A percentile compares a stretch with the other conserved stretches of the same genome.
Evolutionary conservation across 2,329 filamentous ascomycete genomes (phyloP).

Genomic region (Botryotinia calthae): DNA sequence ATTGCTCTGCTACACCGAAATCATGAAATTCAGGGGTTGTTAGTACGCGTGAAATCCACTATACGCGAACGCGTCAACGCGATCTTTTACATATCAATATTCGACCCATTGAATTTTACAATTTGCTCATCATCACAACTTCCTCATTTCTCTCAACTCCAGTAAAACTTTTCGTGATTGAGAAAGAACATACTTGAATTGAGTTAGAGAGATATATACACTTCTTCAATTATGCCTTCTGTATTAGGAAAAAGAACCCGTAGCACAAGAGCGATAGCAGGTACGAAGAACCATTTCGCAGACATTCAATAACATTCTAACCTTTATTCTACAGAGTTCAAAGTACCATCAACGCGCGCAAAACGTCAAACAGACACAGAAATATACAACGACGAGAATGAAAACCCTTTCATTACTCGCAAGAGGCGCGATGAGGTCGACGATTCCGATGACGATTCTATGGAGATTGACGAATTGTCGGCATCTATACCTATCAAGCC

Average conservation of each 20-base stretch:
- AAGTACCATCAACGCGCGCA: constrained; percentile 38
- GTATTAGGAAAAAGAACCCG: constrained; percentile 49
- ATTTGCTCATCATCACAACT: constrained; percentile 10
- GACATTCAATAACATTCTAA: constrained; percentile 22
- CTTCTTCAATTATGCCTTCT: constrained; percentile 38
- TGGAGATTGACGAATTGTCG: constrained; percentile 44
- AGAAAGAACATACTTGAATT: constrained; percentile 24
- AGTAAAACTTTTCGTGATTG: constrained; percentile 1
- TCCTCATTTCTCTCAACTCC: constrained; percentile 10
- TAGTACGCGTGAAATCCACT: constrained; percentile 10
- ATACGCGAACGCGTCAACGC: constrained; percentile 14
- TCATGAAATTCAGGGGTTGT: constrained; percentile 4
- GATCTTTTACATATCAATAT: constrained; percentile 4
- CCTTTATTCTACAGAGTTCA: constrained; percentile 27
- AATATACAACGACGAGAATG: constrained; percentile 64
- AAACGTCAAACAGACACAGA: constrained; percentile 45
- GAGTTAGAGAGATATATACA: background rate
- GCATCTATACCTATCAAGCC: constrained; percentile 33
- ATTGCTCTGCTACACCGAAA: background rate
- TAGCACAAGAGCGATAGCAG: constrained; percentile 39
- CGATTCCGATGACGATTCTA: constrained; percentile 42
- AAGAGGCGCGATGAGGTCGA: constrained; percentile 33
- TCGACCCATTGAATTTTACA: background rate
- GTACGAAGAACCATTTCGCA: constrained; percentile 36
- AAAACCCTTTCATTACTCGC: constrained; percentile 53